These are phyloP conservation scores for Aspergillus baeticus DNA, from an alignment of 495 filamentous ascomycete species.

Conservation along the genomic window DNA sequence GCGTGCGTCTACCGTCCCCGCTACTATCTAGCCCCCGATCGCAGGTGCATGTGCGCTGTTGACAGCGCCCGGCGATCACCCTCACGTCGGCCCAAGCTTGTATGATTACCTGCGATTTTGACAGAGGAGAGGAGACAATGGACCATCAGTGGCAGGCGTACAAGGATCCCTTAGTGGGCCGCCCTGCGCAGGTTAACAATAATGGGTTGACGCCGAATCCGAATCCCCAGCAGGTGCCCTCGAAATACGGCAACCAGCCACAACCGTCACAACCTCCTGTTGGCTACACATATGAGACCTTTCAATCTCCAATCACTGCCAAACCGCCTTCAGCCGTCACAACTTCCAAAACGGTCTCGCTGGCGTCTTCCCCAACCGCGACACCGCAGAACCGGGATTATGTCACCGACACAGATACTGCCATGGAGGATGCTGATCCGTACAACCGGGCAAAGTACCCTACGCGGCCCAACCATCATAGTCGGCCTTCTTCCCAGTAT, in stretches of 20 bases:
- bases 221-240: slow-evolving; percentile 28
- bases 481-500: slow-evolving; percentile 61
- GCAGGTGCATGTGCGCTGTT: slow-evolving; percentile 34
- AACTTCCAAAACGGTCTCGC: slow-evolving; percentile 52
- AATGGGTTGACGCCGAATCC: slow-evolving; percentile 39
- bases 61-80: slow-evolving; percentile 23
- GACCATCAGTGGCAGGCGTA: slow-evolving; percentile 55
- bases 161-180: slow-evolving; percentile 45
- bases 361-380: slow-evolving; percentile 62
- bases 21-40: slow-evolving; percentile 31
- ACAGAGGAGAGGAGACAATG: slow-evolving; percentile 30
- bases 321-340: slow-evolving; percentile 50
- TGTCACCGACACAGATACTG: slow-evolving; percentile 72
- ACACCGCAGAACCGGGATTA: slow-evolving; percentile 68
- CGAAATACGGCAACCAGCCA: slow-evolving; percentile 48
- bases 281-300: slow-evolving; percentile 73
- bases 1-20: slow-evolving; percentile 31
- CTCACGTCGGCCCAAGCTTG: slow-evolving; percentile 9
- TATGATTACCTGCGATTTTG: slow-evolving; percentile 9
- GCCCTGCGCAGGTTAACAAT: slow-evolving; percentile 41
- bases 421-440: slow-evolving; percentile 89
- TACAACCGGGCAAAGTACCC: slow-evolving; percentile 80
- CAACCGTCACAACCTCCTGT: slow-evolving; percentile 59
- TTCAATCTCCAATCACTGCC: slow-evolving; percentile 52
- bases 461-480: slow-evolving; percentile 65